A percentile compares a stretch with the other conserved stretches of the same genome.
Conservation (phyloP, 2,329 filamentous ascomycete species). For the Endothia cerciana region DNA sequence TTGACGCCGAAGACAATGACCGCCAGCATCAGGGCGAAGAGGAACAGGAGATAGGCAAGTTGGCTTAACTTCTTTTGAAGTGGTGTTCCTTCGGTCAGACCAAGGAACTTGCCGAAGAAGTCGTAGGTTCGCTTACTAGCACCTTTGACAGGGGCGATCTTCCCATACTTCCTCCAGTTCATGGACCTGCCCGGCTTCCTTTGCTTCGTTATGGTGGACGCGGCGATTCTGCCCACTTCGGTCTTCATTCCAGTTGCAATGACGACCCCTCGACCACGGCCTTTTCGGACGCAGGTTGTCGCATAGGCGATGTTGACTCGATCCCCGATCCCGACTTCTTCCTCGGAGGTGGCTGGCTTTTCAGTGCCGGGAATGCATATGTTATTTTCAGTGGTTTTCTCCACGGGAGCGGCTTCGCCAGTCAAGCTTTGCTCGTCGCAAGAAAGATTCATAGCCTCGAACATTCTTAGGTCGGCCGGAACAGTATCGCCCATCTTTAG, state of each 20-base stretch:
- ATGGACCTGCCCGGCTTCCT: slow-evolving; percentile 49
- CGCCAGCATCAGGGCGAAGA: slow-evolving; percentile 65
- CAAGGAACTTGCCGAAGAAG: slow-evolving; percentile 53
- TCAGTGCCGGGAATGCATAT: slow-evolving; percentile 50
- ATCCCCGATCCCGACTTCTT: slow-evolving; percentile 69
- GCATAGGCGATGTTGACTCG: slow-evolving; percentile 76
- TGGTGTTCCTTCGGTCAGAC: slow-evolving; percentile 72
- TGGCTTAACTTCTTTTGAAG: slow-evolving; percentile 85
- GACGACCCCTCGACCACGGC: slow-evolving; percentile 73
- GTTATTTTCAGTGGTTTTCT: slow-evolving; percentile 62
- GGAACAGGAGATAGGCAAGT: slow-evolving; percentile 80
- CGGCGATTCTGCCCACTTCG: slow-evolving; percentile 77
- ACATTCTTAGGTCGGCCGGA: slow-evolving; percentile 71
- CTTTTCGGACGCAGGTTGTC: slow-evolving; percentile 73
- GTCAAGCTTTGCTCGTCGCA: slow-evolving; percentile 80
- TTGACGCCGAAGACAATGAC: slow-evolving; percentile 66
- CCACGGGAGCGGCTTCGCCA: slow-evolving; percentile 74
- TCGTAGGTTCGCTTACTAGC: slow-evolving; percentile 46
- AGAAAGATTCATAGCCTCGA: slow-evolving; percentile 77
- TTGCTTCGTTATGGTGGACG: slow-evolving; percentile 58
- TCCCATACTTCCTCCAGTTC: slow-evolving; percentile 48
- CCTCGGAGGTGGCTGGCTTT: slow-evolving; percentile 47
- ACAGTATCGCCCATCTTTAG: slow-evolving; percentile 75
- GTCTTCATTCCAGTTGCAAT: slow-evolving; percentile 75
- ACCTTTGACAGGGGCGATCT: slow-evolving; percentile 44